Evolutionary conservation across 345 rosid species (phyloP), one percentile per base, ranked within the genome.

Genomic region (Clausena lansium): DNA sequence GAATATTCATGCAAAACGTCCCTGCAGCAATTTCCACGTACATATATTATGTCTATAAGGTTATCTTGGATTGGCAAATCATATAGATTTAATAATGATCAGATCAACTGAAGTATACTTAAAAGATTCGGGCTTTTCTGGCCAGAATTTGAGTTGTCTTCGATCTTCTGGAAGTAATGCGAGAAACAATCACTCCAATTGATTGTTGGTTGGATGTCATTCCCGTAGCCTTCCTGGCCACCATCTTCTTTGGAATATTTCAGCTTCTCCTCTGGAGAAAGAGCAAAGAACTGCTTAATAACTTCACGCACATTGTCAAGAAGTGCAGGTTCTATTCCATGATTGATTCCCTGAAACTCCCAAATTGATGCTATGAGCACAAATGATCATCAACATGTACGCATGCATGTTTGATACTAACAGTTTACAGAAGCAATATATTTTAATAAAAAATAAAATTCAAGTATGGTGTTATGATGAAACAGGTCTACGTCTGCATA

Each of bases 111-210:
- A 59, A 8, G 71, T 79, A 35, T 35, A 91, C 95, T 88, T 88
- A 76, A 91, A 93, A 24, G 57, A 65, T 45, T 75, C 61, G 11
- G 97, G 98, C 9, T 76, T 72, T 67, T 84, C 38, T 9, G 97
- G 97, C 98, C 95, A 91, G 66, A 85, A 81, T 24, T 83, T 78
- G 79, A 82, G 86, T 17, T 84, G 76, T 19, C 80, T 74, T 74
- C 75, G 84, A 57, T 91, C 81, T 77, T 88, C 83, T 9, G 98
- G 94, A 1, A 67, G 58, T 77, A 38, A 86, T 66, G 73, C 79
- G 58, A 95, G 85, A 59, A 80, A 89, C 82, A 92, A 78, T 91
- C 95, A 14, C 77, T 89, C 97, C 97, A 95, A 77, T 95, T 95
- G 19, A 89, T 74, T 58, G 85, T 90, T 84, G 92, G 97, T 90